Conservation (phyloP, 1,139 yeast species). For the Geotrichum phurueaensis region DNA sequence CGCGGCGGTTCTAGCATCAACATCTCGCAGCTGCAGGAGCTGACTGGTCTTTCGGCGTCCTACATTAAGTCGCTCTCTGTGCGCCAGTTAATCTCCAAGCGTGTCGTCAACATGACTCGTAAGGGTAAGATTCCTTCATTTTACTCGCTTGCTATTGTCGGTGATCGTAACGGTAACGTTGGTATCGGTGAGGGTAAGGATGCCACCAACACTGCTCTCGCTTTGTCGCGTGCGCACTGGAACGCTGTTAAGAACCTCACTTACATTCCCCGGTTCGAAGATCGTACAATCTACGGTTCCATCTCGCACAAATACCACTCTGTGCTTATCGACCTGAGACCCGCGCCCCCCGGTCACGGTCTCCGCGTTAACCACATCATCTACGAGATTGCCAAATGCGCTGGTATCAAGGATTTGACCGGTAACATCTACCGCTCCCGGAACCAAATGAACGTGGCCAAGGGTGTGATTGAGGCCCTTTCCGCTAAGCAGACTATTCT, state of each 20-base stretch:
- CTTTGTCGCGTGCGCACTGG: slow-evolving; percentile 86
- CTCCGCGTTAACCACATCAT: slow-evolving; percentile 86
- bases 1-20: slow-evolving; percentile 42
- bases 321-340: slow-evolving; percentile 69
- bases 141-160: slow-evolving; percentile 84
- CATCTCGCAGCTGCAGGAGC: slow-evolving; percentile 35
- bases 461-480: slow-evolving; percentile 84
- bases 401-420: slow-evolving; percentile 88
- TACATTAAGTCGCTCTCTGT: slow-evolving; percentile 61
- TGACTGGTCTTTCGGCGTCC: slow-evolving; percentile 67
- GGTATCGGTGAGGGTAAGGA: slow-evolving; percentile 97
- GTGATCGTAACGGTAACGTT: slow-evolving; percentile 87
- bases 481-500: slow-evolving; percentile 66
- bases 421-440: slow-evolving; percentile 90
- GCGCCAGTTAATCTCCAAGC: slow-evolving; percentile 47
- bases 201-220: slow-evolving; percentile 67
- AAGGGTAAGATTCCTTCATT: slow-evolving; percentile 87
- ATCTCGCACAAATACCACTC: slow-evolving; percentile 83
- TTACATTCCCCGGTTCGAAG: slow-evolving; percentile 79
- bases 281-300: slow-evolving; percentile 85
- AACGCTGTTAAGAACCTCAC: slow-evolving; percentile 83
- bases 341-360: slow-evolving; percentile 94
- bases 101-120: slow-evolving; percentile 87
- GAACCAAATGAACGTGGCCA: slow-evolving; percentile 90
- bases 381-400: slow-evolving; percentile 87